phyloP scores from a whole-genome alignment of 305 asterid genomes.

The Nicotiana rustica region DNA sequence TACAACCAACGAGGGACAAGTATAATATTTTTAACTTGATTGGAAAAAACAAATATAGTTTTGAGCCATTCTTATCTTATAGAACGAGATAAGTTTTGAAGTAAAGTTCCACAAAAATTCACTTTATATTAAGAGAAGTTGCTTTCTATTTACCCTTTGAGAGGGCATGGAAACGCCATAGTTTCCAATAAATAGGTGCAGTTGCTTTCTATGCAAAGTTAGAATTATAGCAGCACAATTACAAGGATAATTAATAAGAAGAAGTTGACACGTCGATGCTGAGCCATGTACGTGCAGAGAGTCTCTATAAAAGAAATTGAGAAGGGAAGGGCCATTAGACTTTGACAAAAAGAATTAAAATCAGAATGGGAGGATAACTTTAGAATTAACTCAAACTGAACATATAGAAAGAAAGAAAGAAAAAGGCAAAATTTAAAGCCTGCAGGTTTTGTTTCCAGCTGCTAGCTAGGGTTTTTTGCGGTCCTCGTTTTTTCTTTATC shows the following conservation, averaged over 20 bases:
- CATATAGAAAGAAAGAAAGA: background rate
- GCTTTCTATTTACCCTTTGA: background rate
- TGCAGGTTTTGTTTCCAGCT: conserved; percentile 13
- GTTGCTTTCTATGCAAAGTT: conserved; percentile 31
- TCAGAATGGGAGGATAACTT: background rate
- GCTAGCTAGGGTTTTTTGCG: background rate
- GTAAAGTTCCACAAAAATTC: background rate
- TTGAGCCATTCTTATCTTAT: background rate
- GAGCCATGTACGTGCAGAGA: conserved; percentile 20
- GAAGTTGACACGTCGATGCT: conserved; percentile 29
- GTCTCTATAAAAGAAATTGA: background rate
- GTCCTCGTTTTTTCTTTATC: background rate
- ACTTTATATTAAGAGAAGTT: background rate
- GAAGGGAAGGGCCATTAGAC: background rate
- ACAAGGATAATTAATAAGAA: background rate
- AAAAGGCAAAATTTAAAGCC: conserved; percentile 24
- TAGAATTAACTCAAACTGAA: conserved; percentile 23
- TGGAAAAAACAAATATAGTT: too few species aligned
- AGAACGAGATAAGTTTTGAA: background rate
- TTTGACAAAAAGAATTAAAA: conserved; percentile 25
- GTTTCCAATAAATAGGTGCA: conserved; percentile 13
- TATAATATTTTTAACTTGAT: too few species aligned
- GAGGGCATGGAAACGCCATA: background rate
- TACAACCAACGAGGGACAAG: too few species aligned
- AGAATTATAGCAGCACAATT: background rate